Percentiles rank a stretch among this genome's conserved stretches.
Conservation (phyloP, 495 filamentous ascomycete species). For the Penicillium argentinense region DNA sequence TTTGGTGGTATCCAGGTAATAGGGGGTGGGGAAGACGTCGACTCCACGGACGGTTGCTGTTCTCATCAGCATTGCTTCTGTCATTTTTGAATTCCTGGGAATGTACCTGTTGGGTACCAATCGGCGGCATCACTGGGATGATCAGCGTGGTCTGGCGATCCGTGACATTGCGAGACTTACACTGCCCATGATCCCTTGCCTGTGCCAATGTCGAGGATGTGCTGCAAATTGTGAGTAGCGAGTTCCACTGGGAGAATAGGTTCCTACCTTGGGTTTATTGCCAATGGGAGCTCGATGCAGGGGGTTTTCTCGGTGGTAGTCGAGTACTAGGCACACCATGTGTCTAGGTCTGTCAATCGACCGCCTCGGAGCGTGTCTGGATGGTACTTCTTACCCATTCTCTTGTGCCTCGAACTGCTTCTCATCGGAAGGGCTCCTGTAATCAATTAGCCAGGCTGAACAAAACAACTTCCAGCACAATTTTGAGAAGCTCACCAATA, state of each 20-base stretch:
- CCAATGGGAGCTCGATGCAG: conserved; percentile 15
- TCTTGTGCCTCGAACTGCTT: conserved; percentile 21
- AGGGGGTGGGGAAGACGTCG: conserved; percentile 22
- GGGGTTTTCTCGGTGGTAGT: conserved; percentile 11
- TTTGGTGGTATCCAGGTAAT: conserved; percentile 33
- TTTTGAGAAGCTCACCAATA: background rate
- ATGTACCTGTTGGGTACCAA: conserved; percentile 13
- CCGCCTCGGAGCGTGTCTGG: background rate
- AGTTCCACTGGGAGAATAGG: background rate
- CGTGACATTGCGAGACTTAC: no score
- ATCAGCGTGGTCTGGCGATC: no score
- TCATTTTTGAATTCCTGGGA: no score
- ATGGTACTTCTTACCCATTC: conserved; percentile 8
- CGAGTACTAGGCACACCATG: conserved; percentile 16
- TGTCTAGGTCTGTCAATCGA: conserved; percentile 6
- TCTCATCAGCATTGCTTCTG: background rate
- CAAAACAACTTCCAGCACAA: no score
- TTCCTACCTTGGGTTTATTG: conserved; percentile 5
- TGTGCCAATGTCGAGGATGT: conserved; percentile 24
- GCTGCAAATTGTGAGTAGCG: background rate
- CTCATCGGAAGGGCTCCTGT: conserved; percentile 20
- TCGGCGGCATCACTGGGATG: conserved; percentile 24
- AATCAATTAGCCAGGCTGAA: background rate
- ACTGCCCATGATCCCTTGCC: conserved; percentile 25
- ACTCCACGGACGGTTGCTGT: conserved; percentile 22